phyloP scores from a whole-genome alignment of 306 rosid genomes.

The Dryas alaskensis region DNA sequence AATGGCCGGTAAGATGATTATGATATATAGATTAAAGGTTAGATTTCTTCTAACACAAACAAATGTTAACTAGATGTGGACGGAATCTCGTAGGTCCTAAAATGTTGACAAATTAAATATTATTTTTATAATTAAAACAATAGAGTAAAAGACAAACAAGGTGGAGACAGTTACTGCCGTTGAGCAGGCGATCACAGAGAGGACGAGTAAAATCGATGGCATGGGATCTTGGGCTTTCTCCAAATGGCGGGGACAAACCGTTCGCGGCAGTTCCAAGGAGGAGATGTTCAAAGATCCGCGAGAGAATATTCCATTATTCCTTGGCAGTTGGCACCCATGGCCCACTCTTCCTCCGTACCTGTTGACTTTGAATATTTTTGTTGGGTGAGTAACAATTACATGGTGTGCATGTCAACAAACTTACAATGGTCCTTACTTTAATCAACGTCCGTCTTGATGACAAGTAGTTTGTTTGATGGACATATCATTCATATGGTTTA shows the following conservation, averaged over 20 bases:
- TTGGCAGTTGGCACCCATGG: not conserved
- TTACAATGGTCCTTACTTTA: no score
- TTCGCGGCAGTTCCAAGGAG: not conserved
- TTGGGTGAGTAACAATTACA: no score
- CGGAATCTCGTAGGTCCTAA: not conserved
- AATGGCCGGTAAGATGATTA: no score
- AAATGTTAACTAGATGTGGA: no score
- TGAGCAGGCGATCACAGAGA: not conserved
- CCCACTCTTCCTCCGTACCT: not conserved
- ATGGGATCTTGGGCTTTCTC: no score
- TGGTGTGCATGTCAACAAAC: no score
- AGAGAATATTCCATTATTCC: not conserved
- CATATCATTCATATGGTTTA: no score
- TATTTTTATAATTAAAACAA: not conserved
- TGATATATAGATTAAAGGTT: no score
- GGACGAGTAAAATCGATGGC: not conserved
- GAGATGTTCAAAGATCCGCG: not conserved
- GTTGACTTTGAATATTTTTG: not conserved
- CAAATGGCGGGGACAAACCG: not conserved
- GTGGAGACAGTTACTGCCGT: not conserved
- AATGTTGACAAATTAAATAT: not conserved
- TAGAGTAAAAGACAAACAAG: not conserved
- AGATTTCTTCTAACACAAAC: no score
- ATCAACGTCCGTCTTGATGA: no score
- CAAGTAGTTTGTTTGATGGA: no score